Conservation (phyloP, 176 grass and related monocot species). For the Sorghum bicolor region DNA sequence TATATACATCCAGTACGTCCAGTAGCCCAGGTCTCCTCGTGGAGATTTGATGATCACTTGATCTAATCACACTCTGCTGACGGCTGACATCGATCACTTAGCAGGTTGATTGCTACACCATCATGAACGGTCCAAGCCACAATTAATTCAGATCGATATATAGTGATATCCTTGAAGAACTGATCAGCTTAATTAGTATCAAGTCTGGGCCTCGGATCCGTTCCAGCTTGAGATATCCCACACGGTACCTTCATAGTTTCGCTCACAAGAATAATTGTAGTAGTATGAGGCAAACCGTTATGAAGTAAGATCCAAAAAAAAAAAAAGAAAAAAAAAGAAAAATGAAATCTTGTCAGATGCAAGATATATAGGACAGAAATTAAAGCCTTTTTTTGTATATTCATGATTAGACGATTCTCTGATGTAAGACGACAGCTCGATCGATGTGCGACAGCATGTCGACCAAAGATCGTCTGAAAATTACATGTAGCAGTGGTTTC, state of each 20-base stretch:
- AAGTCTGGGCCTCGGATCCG: not conserved
- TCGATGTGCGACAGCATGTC: not conserved
- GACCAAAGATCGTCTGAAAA: not conserved
- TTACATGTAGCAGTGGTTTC: not conserved
- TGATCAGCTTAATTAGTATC: not conserved
- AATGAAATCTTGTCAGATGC: not conserved
- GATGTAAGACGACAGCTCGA: conserved; percentile 15
- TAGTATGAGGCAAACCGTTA: not conserved
- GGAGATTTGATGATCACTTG: conserved; percentile 5
- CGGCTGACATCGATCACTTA: not conserved
- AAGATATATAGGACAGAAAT: not conserved
- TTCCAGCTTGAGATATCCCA: not conserved
- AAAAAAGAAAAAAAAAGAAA: not conserved
- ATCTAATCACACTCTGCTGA: not conserved
- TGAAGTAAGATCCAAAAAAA: not conserved
- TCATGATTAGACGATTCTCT: conserved; percentile 8
- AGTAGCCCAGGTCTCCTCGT: not conserved
- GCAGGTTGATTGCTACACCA: not conserved
- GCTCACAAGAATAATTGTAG: not conserved
- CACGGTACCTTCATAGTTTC: not conserved
- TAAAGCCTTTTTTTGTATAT: not conserved
- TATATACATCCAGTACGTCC: no score
- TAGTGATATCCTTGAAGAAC: not conserved
- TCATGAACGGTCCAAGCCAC: not conserved
- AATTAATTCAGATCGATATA: not conserved